Base-by-base conservation (phyloP, 2,329 filamentous ascomycete genomes). In the Calycina herbarum region DNA sequence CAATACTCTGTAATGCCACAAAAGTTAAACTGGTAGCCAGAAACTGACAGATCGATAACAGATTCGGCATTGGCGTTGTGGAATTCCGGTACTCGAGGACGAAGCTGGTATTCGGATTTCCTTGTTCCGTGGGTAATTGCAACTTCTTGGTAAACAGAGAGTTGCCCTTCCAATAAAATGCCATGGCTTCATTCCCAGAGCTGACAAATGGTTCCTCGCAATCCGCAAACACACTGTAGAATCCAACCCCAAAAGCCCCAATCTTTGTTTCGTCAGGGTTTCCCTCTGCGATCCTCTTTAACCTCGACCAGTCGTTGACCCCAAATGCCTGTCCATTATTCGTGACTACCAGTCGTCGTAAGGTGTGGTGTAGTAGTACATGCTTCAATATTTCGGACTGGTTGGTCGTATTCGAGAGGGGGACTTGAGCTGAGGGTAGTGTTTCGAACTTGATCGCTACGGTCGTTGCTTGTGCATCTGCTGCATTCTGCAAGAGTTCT, bases 111-210 rank as follows among this genome's bases (percentile, higher is more conserved):
- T 94, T 86, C 38, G 82, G 82, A 64, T 83, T 90, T 17, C 83
- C 79, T 73, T 93, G 84, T 29, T 86, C 86, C 57, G 86, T 82
- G 1, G 90, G 88, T 7, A 97, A 80, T 70, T 89, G 88, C 27
- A 95, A 84, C 71, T 93, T 92, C 73, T 94, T 90, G 29, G 96
- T 99, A 77, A 97, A 98, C 1, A 99, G 84, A 5, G 93, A 92
- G 77, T 98, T 98, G n/a, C 91, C 94, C 78, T 97, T 98, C 96
- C 95, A 99, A 81, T 97, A 99, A 76, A 99, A 99, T 0, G 94
- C 94, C 92, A 99, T 97, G 45, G 93, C 94, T 78, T 96, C 89
- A 68, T 85, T 86, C 0, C 95, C 95, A 0, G 94, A 98, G 71
- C 93, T 95, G 70, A 99, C 91, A 75, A 99, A 98, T 0, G 95